A percentile compares a stretch with the other conserved stretches of the same genome.
phyloP scores from a whole-genome alignment of 2,329 filamentous ascomycete genomes.

The Alternaria angustiovoidea region DNA sequence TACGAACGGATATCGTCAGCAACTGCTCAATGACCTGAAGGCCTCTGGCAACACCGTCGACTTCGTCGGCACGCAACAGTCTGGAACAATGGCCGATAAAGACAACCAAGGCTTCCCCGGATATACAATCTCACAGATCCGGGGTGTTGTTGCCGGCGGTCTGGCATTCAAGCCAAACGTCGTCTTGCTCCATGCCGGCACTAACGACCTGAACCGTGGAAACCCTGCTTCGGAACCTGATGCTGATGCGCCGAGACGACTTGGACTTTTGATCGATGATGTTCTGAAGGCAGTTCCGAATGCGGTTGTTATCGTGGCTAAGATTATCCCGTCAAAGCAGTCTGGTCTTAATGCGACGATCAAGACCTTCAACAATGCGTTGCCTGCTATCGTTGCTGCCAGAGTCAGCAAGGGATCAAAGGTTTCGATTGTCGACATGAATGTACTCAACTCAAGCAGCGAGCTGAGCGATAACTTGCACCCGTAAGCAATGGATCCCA shows the following conservation, averaged over 20 bases:
- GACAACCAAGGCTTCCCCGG: conserved; percentile 45
- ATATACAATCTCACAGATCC: conserved; percentile 44
- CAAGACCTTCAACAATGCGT: conserved; percentile 35
- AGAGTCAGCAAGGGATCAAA: conserved; percentile 32
- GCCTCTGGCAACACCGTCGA: conserved; percentile 28
- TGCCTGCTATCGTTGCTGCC: conserved; percentile 34
- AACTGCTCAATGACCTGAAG: conserved; percentile 36
- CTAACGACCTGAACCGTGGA: conserved; percentile 31
- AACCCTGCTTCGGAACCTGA: conserved; percentile 27
- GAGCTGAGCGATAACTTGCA: conserved; percentile 40
- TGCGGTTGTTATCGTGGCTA: conserved; percentile 49
- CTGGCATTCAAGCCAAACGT: conserved; percentile 27
- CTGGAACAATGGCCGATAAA: conserved; percentile 45
- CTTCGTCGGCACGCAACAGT: conserved; percentile 41
- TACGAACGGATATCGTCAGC: conserved; percentile 44
- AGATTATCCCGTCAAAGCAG: conserved; percentile 41
- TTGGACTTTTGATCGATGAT: conserved; percentile 46
- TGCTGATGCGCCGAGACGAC: conserved; percentile 42
- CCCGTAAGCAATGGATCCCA: conserved; percentile 25
- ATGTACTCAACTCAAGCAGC: conserved; percentile 15
- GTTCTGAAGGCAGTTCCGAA: conserved; percentile 40
- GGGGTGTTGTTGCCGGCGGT: conserved; percentile 9
- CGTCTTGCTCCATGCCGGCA: conserved; percentile 32
- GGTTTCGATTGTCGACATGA: conserved; percentile 40
- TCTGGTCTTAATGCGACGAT: conserved; percentile 22